Percentiles rank a stretch among this genome's conserved stretches.
Conservation (phyloP, 345 rosid genomes). For the Cardamine occulta region DNA sequence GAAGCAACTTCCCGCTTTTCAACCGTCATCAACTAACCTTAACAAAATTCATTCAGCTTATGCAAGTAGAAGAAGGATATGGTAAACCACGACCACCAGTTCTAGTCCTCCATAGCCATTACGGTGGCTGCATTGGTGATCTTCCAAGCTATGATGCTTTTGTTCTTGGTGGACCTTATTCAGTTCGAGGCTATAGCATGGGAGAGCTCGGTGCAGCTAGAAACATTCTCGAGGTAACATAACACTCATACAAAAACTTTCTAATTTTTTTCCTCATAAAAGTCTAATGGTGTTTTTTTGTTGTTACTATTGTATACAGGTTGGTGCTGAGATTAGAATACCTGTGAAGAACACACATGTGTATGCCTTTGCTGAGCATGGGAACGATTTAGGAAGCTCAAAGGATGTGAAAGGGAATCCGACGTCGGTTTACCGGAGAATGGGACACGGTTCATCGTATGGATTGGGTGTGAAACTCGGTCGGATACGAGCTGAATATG, state of each 20-base stretch:
- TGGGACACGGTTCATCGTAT: constrained; percentile 92
- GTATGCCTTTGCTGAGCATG: constrained; percentile 91
- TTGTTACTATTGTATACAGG: constrained; percentile 12
- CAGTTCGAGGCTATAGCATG: constrained; percentile 96
- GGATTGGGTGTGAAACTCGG: constrained; percentile 88
- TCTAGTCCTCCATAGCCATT: constrained; percentile 91
- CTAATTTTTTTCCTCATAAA: neutral
- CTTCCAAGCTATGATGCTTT: constrained; percentile 96
- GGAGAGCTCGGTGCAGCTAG: constrained; percentile 95
- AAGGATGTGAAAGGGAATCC: constrained; percentile 99
- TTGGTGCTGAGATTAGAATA: constrained; percentile 86
- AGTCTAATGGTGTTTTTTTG: neutral
- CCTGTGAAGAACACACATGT: constrained; percentile 81
- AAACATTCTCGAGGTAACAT: constrained; percentile 72
- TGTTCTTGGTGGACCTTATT: constrained; percentile 91
- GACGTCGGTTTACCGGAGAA: constrained; percentile 79
- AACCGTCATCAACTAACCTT: constrained; percentile 90
- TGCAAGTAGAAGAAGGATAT: constrained; percentile 82
- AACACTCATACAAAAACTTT: too few species aligned
- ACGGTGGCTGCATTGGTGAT: constrained; percentile 95
- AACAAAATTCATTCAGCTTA: constrained; percentile 79
- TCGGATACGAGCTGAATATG: constrained; percentile 86
- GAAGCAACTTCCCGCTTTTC: constrained; percentile 92
- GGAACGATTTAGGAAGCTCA: constrained; percentile 87
- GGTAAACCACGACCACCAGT: constrained; percentile 82